A percentile compares a stretch with the other conserved stretches of the same genome.
Evolutionary conservation across 768 basidiomycete species (phyloP).

Genomic region (Suillus lakei): DNA sequence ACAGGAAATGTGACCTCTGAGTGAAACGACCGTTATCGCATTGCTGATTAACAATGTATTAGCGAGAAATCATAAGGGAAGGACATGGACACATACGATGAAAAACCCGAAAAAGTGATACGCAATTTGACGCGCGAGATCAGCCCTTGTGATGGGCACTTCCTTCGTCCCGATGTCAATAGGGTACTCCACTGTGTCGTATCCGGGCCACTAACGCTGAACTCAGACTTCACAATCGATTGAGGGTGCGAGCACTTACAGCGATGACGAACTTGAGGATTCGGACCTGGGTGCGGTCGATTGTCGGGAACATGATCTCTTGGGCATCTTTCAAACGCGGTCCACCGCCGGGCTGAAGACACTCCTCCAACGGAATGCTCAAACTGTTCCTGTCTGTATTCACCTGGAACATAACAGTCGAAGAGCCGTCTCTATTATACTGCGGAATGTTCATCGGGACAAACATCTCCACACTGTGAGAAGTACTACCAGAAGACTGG

Average conservation of each 20-base stretch:
- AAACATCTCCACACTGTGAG: neutral
- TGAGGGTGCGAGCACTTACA: neutral
- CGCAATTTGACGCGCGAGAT: conserved; percentile 14
- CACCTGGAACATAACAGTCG: neutral
- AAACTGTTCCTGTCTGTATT: conserved; percentile 2
- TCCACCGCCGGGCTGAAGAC: neutral
- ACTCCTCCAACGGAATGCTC: conserved; percentile 7
- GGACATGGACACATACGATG: conserved; percentile 5
- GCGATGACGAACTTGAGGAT: conserved; percentile 2
- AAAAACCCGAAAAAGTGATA: conserved; percentile 12
- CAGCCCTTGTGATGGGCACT: conserved; percentile 2
- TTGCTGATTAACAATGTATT: neutral
- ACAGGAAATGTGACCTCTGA: neutral
- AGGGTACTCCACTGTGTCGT: conserved; percentile 5
- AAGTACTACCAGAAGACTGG: neutral
- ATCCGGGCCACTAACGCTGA: conserved; percentile 18
- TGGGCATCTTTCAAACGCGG: conserved; percentile 2
- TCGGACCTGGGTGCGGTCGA: neutral
- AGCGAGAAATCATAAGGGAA: neutral
- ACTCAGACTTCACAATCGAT: neutral
- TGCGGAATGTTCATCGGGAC: conserved; percentile 5
- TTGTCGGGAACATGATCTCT: conserved; percentile 9
- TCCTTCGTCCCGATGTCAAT: conserved; percentile 5
- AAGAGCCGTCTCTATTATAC: conserved; percentile 5
- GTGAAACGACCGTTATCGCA: neutral